phyloP scores from a whole-genome alignment of 495 filamentous ascomycete species.

The Hypoxylon lienhwacheense region DNA sequence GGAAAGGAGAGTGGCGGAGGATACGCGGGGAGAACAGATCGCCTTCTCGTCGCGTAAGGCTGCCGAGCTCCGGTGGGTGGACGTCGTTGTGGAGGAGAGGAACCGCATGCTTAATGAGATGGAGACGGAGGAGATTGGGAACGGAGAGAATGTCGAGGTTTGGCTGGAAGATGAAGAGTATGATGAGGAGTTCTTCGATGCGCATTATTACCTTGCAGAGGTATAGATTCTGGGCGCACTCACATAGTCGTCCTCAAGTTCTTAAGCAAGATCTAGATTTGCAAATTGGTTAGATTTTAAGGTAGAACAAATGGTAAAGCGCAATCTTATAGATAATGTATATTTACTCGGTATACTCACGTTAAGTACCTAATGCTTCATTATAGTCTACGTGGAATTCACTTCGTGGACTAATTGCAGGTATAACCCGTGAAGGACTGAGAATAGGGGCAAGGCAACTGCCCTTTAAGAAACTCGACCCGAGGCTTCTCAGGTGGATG shows the following conservation, averaged over 20 bases:
- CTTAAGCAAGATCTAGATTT: too few relatives aligned
- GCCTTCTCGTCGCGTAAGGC: conserved; percentile 19
- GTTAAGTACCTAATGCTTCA: too few relatives aligned
- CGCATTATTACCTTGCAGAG: conserved; percentile 2
- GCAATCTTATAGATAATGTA: too few relatives aligned
- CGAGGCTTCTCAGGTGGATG: background rate
- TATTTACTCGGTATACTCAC: too few relatives aligned
- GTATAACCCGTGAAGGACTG: background rate
- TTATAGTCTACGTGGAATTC: too few relatives aligned
- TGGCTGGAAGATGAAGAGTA: conserved; percentile 28
- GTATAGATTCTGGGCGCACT: conserved; percentile 3
- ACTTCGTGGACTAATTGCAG: too few relatives aligned
- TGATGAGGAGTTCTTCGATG: conserved; percentile 10
- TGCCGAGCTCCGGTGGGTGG: conserved; percentile 40
- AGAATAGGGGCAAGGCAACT: conserved; percentile 1
- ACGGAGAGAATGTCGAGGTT: conserved; percentile 34
- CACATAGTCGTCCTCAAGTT: too few relatives aligned
- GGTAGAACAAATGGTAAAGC: too few relatives aligned
- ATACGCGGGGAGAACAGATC: conserved; percentile 4
- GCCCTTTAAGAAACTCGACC: background rate
- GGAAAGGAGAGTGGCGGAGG: conserved; percentile 20
- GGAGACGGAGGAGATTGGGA: conserved; percentile 43
- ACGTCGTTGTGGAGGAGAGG: conserved; percentile 37
- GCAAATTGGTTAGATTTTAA: too few relatives aligned
- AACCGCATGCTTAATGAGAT: conserved; percentile 34